Base-by-base conservation (phyloP, 306 rosid species). In the Trifolium subterraneum region DNA sequence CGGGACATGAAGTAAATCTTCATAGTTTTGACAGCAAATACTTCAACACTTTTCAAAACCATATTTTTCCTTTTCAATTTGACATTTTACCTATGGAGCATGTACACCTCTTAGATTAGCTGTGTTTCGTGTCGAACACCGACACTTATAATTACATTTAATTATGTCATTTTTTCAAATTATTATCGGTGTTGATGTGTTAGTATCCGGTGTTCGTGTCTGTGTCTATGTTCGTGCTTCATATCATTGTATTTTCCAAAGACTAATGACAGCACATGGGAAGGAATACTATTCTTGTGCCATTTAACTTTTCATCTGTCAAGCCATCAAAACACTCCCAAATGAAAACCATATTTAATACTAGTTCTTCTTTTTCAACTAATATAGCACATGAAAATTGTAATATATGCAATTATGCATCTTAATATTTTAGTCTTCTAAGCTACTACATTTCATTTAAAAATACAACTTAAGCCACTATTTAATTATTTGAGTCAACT, bases 1-100 rank as follows among this genome's bases (percentile, higher is more conserved):
- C 39, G 55, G 69, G 36, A 59, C 83, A 78, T 58, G 73, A 72
- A 73, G 78, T 73, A 76, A 80, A 68, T 62, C 77, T 41, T 78
- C 51, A 54, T 42, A 29, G 73, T 77, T 80, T 80, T 80, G 82
- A 72, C 78, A 67, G 64, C 76, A 47, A 52, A 31, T 4, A 75
- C 77, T 75, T 48, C 16, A 44, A 10, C 6, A n/a, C 60, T 48
- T 36, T 19, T 3, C 58, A 51, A 51, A 52, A 44, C 50, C 5
- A 41, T 10, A 22, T 41, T 41, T 41, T 41, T 41, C 12, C 13
- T 10, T 41, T 9, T 41, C 15, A 10, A 41, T 11, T 41, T 41
- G 14, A 41, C 47, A 41, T 41, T 41, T 41, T 10, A 41, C n/a
- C n/a, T n/a, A n/a, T n/a, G n/a, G n/a, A n/a, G n/a, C n/a, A n/a